Conservation (phyloP, 2,329 filamentous ascomycete species). For the Arthrobotrys entomopaga region DNA sequence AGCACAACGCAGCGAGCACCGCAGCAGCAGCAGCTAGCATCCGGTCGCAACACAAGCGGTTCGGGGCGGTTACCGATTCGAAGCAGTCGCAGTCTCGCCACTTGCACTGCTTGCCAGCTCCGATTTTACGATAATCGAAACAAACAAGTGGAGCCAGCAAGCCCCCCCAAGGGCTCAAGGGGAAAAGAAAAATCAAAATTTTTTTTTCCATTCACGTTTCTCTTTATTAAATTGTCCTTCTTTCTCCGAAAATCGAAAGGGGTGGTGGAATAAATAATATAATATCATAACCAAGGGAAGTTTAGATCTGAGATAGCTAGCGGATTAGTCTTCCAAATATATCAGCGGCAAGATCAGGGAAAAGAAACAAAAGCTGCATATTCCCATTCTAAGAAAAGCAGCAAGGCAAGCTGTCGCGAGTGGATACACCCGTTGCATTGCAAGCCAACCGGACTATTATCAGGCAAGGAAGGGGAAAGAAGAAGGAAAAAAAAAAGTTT, state of each 20-base stretch:
- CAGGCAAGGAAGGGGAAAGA: constrained; percentile 26
- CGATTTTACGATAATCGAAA: constrained; percentile 39
- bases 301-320: constrained; percentile 51
- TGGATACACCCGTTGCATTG: constrained; percentile 32
- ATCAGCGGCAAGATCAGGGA: constrained; percentile 12
- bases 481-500: constrained; percentile 15
- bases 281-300: constrained; percentile 3
- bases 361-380: not conserved
- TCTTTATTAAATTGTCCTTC: not conserved
- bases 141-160: constrained; percentile 6
- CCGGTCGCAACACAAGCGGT: constrained; percentile 18
- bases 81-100: constrained; percentile 24
- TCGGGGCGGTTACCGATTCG: constrained; percentile 15
- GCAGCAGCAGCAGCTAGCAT: not conserved
- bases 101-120: constrained; percentile 38
- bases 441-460: constrained; percentile 54
- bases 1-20: not conserved
- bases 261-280: not conserved
- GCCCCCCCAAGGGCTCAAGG: no score
- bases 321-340: not conserved
- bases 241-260: constrained; percentile 18
- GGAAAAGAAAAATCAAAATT: not conserved
- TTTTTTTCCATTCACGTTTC: not conserved
- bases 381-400: constrained; percentile 12
- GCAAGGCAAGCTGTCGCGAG: constrained; percentile 17